phyloP scores from a whole-genome alignment of 1,139 yeast genomes.

The Yamadazyma spencermartinsiae region DNA sequence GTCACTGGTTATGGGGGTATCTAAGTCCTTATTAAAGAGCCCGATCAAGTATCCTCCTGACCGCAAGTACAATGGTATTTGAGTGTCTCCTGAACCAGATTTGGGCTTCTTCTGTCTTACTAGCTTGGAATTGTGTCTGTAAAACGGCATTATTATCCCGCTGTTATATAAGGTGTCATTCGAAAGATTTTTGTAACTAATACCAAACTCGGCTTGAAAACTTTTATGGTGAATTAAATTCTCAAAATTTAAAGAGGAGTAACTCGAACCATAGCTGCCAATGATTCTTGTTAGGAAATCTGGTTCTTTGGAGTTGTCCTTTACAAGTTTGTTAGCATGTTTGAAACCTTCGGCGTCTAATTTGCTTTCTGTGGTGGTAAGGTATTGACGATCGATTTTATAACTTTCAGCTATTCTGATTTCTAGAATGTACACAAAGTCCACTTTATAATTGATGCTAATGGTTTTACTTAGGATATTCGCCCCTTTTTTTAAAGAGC shows the following conservation, averaged over 20 bases:
- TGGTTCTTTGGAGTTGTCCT: slow-evolving; percentile 20
- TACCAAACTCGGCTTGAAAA: slow-evolving; percentile 56
- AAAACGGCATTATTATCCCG: slow-evolving; percentile 56
- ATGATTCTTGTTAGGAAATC: slow-evolving; percentile 46
- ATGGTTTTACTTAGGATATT: slow-evolving; percentile 40
- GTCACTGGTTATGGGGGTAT: slow-evolving; percentile 35
- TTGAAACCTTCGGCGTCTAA: slow-evolving; percentile 47
- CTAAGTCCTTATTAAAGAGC: slow-evolving; percentile 38
- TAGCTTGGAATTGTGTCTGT: slow-evolving; percentile 40
- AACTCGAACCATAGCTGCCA: slow-evolving; percentile 45
- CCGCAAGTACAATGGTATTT: slow-evolving; percentile 45
- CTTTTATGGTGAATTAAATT: slow-evolving; percentile 49
- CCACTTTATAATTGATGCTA: slow-evolving; percentile 37
- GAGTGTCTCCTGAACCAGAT: slow-evolving; percentile 15
- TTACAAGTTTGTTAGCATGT: slow-evolving; percentile 34
- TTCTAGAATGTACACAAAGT: slow-evolving; percentile 58
- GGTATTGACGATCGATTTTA: slow-evolving; percentile 37
- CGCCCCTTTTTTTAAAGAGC: slow-evolving; percentile 47
- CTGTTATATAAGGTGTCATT: slow-evolving; percentile 35
- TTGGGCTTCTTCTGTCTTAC: slow-evolving; percentile 27
- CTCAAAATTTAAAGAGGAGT: slow-evolving; percentile 36
- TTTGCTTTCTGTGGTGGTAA: slow-evolving; percentile 39
- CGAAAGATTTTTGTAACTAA: slow-evolving; percentile 36
- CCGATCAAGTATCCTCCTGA: slow-evolving; percentile 62
- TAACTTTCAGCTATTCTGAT: slow-evolving; percentile 51